These are phyloP conservation scores for Sarocladiaceae sp. DNA, from an alignment of 2,329 filamentous ascomycete species.

Conservation along the genomic window DNA sequence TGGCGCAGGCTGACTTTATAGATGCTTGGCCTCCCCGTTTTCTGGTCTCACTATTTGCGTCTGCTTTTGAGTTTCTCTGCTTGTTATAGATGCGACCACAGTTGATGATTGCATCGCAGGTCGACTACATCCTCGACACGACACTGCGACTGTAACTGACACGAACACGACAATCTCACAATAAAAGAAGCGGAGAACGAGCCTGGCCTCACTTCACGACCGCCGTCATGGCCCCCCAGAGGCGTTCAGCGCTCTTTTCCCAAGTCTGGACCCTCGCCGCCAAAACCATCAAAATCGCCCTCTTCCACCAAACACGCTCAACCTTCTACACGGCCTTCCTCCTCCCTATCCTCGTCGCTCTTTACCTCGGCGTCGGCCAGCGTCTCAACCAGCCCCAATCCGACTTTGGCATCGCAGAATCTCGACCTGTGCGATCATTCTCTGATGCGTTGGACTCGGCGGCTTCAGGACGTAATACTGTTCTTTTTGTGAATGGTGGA, in stretches of 20 bases:
- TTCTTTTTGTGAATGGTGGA: slow-evolving; percentile 76
- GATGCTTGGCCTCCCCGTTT: too few relatives aligned
- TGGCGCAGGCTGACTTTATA: not conserved
- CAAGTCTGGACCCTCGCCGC: slow-evolving; percentile 52
- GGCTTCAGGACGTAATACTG: slow-evolving; percentile 51
- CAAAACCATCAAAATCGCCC: slow-evolving; percentile 55
- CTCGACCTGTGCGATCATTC: slow-evolving; percentile 59
- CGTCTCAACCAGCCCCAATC: slow-evolving; percentile 75
- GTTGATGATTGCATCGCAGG: too few relatives aligned
- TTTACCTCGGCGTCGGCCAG: slow-evolving; percentile 62
- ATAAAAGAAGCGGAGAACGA: too few relatives aligned
- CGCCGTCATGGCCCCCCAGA: slow-evolving; percentile 30
- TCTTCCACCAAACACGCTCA: slow-evolving; percentile 45
- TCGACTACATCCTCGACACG: too few relatives aligned
- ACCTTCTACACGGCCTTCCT: slow-evolving; percentile 52
- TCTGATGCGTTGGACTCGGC: slow-evolving; percentile 55
- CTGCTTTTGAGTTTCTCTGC: too few relatives aligned
- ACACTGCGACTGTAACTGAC: too few relatives aligned
- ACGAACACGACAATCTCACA: not conserved
- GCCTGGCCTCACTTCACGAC: too few relatives aligned
- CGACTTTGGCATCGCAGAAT: slow-evolving; percentile 63
- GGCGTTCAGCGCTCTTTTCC: slow-evolving; percentile 31
- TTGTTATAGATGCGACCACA: too few relatives aligned
- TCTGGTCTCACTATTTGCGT: too few relatives aligned
- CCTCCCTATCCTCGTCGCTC: slow-evolving; percentile 50